These are phyloP conservation scores for Phialophora chinensis DNA, from an alignment of 2,329 filamentous ascomycete species.

Conservation along the genomic window DNA sequence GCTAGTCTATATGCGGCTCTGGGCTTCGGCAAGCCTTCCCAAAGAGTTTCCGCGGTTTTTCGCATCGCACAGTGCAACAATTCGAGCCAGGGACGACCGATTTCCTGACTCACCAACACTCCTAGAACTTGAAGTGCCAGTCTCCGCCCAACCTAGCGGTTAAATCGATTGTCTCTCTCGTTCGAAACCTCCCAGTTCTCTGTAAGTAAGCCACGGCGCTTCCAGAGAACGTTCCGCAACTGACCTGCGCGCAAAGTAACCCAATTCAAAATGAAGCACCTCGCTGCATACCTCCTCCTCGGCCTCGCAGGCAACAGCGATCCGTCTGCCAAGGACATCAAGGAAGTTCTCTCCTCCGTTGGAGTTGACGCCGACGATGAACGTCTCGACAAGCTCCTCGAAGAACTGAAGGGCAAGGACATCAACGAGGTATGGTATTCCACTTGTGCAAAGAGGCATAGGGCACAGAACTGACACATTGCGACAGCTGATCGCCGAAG, in stretches of 20 bases:
- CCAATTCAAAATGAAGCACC: constrained; percentile 91
- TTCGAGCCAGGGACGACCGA: constrained; percentile 22
- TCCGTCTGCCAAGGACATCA: constrained; percentile 85
- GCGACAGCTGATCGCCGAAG: constrained; percentile 85
- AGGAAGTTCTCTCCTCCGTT: constrained; percentile 86
- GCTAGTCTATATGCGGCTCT: constrained; percentile 14
- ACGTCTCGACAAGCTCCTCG: constrained; percentile 84
- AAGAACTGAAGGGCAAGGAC: constrained; percentile 71
- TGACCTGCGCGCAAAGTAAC: constrained; percentile 36
- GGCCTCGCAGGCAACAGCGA: constrained; percentile 88
- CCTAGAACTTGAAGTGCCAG: constrained; percentile 94
- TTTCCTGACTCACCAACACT: constrained; percentile 41
- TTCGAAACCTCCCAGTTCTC: constrained; percentile 47
- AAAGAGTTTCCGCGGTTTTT: constrained; percentile 39
- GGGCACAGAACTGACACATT: constrained; percentile 39
- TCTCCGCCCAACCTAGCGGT: constrained; percentile 96
- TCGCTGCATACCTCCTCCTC: constrained; percentile 98
- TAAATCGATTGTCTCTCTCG: constrained; percentile 94
- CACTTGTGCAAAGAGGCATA: neutral
- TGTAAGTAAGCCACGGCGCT: constrained; percentile 14
- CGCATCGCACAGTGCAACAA: constrained; percentile 37
- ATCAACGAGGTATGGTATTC: constrained; percentile 79
- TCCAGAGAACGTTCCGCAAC: constrained; percentile 8
- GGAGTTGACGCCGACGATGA: constrained; percentile 93
- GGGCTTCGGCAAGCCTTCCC: constrained; percentile 27